Evolutionary conservation across 768 basidiomycete species (phyloP), one percentile per base, ranked within the genome.

Genomic region (Obba rivulosa): DNA sequence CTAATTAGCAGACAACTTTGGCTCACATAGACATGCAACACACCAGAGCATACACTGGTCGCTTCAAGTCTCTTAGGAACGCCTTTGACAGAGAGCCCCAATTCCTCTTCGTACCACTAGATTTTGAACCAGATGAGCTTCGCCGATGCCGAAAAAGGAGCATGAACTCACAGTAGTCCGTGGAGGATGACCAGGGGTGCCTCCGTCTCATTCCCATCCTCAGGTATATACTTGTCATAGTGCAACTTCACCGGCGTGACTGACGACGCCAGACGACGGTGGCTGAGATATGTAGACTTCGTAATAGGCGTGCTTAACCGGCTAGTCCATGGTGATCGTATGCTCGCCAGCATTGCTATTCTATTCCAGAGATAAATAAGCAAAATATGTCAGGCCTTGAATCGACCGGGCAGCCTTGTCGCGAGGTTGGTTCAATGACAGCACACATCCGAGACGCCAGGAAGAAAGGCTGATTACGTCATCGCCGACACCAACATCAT

Each of bases 71-170:
- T 25, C 73, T 70, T n/a, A 77, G 70, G 51, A 96, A 82, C 0
- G 81, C 79, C 57, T 87, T 90, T 5, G 87, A 78, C 4, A 95
- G 72, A 0, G 88, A 87, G 4, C 77, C 70, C 90, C 91, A 96
- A 62, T 95, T 95, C 50, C 92, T 79, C 62, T 93, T 92, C 34
- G 85, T 90, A 0, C 91, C 92, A 56, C 89, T 92, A 52, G 45
- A 17, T 41, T 47, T 31, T 28, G 51, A 7, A 13, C 13, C 13
- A 5, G 13, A 7, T 31, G 7, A 31, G 13, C 28, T 31, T 5
- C 28, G 13, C 28, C 28, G 13, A 31, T 7, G 7, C 13, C 28
- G 7, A 13, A 56, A n/a, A n/a, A 31, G 17, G 10, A 46, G 31
- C 25, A 4, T 13, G 16, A 13, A 58, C 61, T 22, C 51, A 69